Evolutionary conservation across 352 stramenopile genomes (phyloP).

Genomic region (Globisporangium cederbergense): DNA sequence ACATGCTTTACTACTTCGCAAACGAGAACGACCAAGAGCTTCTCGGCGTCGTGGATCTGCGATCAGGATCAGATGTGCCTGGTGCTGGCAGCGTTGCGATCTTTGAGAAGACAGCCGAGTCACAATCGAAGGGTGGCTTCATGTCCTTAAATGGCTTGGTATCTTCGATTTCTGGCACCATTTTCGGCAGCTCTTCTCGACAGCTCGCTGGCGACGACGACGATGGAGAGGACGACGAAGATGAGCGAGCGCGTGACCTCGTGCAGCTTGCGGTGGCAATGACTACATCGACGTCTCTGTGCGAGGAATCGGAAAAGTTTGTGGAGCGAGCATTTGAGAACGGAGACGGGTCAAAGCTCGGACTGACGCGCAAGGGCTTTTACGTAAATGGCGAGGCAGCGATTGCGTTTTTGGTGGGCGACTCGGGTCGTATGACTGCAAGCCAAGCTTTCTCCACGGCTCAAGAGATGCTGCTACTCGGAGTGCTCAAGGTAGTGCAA

Average conservation of each 20-base stretch:
- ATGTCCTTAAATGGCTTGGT: constrained; percentile 81
- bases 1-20: constrained; percentile 89
- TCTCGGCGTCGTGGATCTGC: constrained; percentile 79
- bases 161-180: constrained; percentile 71
- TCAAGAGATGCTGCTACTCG: constrained; percentile 74
- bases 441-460: constrained; percentile 64
- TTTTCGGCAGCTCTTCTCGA: constrained; percentile 62
- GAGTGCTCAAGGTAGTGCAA: constrained; percentile 53
- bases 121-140: constrained; percentile 50
- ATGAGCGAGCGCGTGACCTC: constrained; percentile 49
- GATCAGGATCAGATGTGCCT: constrained; percentile 59
- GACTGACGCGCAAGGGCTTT: constrained; percentile 55
- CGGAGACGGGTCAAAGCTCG: constrained; percentile 22
- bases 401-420: constrained; percentile 70
- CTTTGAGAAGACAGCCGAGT: constrained; percentile 72
- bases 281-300: constrained; percentile 59
- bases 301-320: constrained; percentile 66
- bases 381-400: constrained; percentile 75
- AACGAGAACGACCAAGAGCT: constrained; percentile 83
- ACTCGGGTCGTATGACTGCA: constrained; percentile 52
- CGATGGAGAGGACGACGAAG: constrained; percentile 32
- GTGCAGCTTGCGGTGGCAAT: constrained; percentile 68
- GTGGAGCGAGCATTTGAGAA: constrained; percentile 36
- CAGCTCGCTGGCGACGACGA: constrained; percentile 41
- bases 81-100: constrained; percentile 77